Percentiles rank a stretch among this genome's conserved stretches.
These are phyloP conservation scores for Euptelea pleiosperma DNA, from an alignment of 164 flowering plant species.

Conservation along the genomic window DNA sequence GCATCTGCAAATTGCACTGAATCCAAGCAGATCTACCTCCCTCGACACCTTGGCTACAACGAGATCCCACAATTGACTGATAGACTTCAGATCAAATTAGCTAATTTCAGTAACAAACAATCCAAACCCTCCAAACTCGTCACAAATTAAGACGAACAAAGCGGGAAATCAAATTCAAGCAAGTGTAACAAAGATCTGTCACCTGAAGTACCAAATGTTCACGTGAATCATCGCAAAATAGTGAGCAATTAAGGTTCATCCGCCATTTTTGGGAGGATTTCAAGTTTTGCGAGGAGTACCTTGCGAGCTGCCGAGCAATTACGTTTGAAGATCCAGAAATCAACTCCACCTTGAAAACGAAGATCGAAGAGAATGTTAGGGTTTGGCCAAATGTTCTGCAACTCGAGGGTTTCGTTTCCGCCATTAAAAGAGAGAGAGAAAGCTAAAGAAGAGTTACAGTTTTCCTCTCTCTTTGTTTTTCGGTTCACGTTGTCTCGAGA, in stretches of 20 bases:
- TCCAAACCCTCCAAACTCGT: conserved; percentile 4
- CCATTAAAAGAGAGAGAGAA: conserved; percentile 9
- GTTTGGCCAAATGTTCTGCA: neutral
- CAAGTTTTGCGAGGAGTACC: neutral
- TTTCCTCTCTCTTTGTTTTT: neutral
- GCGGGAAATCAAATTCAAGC: neutral
- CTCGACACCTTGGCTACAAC: neutral
- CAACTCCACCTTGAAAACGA: conserved; percentile 4
- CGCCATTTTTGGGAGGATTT: neutral
- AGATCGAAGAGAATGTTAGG: conserved; percentile 4
- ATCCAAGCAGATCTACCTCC: neutral
- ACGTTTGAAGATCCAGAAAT: conserved; percentile 1
- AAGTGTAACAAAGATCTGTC: conserved; percentile 9
- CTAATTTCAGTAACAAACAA: neutral
- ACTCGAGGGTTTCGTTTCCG: conserved; percentile 2
- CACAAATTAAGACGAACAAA: neutral
- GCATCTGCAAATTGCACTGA: neutral
- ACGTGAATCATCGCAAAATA: neutral
- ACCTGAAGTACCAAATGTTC: neutral
- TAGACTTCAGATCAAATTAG: neutral
- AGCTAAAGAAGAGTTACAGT: neutral
- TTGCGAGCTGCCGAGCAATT: neutral
- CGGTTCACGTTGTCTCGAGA: no score
- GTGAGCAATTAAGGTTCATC: neutral
- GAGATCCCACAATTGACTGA: no score